Base-by-base conservation (phyloP, 2,329 filamentous ascomycete species). In the Macroventuria anomochaeta region DNA sequence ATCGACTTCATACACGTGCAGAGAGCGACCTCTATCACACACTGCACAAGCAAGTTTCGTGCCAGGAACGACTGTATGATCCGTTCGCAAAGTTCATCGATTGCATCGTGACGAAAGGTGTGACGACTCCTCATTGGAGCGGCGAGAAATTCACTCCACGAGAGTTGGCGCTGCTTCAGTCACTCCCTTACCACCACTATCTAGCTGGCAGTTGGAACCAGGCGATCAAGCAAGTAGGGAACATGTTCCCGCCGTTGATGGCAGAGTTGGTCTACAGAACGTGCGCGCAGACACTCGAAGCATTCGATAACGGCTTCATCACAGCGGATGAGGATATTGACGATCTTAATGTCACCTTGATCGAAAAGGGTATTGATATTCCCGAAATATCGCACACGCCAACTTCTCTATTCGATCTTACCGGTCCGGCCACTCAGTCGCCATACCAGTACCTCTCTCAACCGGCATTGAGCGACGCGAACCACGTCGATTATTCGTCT, bases 241-340 rank as follows among this genome's bases (percentile, higher is more conserved):
- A 8, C 53, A 20, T 61, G 41, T 63, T 29, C 67, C 67, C 0
- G 63, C 66, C 0, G 1, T 57, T 1, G n/a, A 55, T 63, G 17
- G 64, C 61, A 1, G 46, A 57, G 2, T 13, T 31, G 0, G 17
- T 67, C 1, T 67, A 52, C 17, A 39, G 17, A 3, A 17, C n/a
- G 0, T 42, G 47, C 8, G 55, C 51, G 0, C 23, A 57, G 13
- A 65, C 63, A 0, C 41, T 68, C 0, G 61, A 70, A 25, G 70
- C 69, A 0, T 72, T 63, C 11, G 65, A 71, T 12, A 7, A 64
- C 2, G 67, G 67, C 0, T 23, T 66, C 3, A 66, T 73, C 15
- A 43, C 38, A 13, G 57, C 62, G 0, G 67, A 71, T 20, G 67
- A 71, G 2, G 57, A 67, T 0, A 36, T 71, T 0, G 11, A 38